Evolutionary conservation across 1,284 basidiomycete genomes (phyloP).

Genomic region (Caloboletus firmus): DNA sequence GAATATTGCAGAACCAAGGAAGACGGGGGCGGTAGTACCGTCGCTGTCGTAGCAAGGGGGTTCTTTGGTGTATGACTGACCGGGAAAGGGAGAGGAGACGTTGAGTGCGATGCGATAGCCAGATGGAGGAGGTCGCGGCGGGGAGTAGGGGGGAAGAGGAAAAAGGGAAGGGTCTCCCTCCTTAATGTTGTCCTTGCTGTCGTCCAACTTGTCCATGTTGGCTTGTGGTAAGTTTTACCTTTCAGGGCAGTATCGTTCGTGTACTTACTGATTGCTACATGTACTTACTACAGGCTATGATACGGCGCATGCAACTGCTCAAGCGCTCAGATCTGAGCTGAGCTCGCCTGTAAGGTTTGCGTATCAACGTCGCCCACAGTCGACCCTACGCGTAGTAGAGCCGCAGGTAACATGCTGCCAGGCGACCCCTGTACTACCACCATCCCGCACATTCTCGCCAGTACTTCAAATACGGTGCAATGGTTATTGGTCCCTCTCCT

Average conservation of each 20-base stretch:
- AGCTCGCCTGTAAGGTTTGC: slow-evolving; percentile 4
- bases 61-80: slow-evolving; percentile 39
- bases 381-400: neutral
- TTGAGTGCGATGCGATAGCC: slow-evolving; percentile 61
- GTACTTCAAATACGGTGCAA: neutral
- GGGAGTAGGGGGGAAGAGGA: slow-evolving; percentile 27
- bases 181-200: slow-evolving; percentile 10
- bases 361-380: slow-evolving; percentile 6
- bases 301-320: neutral
- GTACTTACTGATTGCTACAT: neutral
- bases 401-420: neutral
- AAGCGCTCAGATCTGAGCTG: neutral
- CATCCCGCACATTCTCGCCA: neutral
- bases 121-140: slow-evolving; percentile 45
- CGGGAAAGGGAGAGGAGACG: slow-evolving; percentile 49
- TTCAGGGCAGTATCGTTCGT: neutral
- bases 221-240: neutral
- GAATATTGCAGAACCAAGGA: slow-evolving; percentile 69
- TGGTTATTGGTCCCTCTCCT: neutral
- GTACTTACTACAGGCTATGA: no score
- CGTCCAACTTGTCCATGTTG: slow-evolving; percentile 7
- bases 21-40: slow-evolving; percentile 53
- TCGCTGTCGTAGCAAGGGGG: slow-evolving; percentile 56
- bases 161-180: neutral
- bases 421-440: neutral